Evolutionary conservation across 495 filamentous ascomycete species (phyloP).

Genomic region (Pyrenopolyporus hunteri): DNA sequence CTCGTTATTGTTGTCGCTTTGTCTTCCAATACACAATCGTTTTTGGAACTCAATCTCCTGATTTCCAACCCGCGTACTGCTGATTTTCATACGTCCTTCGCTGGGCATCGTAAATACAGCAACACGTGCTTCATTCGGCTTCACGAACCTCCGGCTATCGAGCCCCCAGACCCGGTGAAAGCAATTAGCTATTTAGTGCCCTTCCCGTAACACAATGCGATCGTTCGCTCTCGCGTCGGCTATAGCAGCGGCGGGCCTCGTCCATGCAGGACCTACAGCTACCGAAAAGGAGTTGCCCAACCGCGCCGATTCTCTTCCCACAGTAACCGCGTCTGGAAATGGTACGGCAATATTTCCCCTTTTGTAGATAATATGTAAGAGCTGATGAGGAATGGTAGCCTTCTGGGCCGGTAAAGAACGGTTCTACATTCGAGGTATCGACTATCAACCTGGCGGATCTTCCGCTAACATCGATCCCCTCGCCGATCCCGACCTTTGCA

Average conservation of each 20-base stretch:
- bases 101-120: constrained; percentile 18
- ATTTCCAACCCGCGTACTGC: constrained; percentile 24
- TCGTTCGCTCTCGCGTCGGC: constrained; percentile 55
- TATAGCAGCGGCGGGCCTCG: constrained; percentile 61
- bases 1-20: constrained; percentile 46
- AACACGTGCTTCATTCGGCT: constrained; percentile 18
- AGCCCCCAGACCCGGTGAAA: background rate
- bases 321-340: constrained; percentile 56
- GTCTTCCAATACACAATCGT: constrained; percentile 44
- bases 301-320: constrained; percentile 48
- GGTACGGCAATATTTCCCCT: constrained; percentile 38
- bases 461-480: constrained; percentile 81
- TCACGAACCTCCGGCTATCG: constrained; percentile 1
- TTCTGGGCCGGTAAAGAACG: constrained; percentile 84
- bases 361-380: background rate
- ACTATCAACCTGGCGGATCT: constrained; percentile 93
- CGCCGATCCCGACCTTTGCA: constrained; percentile 70
- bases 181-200: constrained; percentile 16
- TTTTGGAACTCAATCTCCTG: constrained; percentile 17
- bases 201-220: constrained; percentile 58
- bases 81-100: constrained; percentile 19
- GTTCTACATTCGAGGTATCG: constrained; percentile 94
- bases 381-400: constrained; percentile 55
- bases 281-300: constrained; percentile 64
- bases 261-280: constrained; percentile 62